A percentile compares a stretch with the other conserved stretches of the same genome.
phyloP scores from a whole-genome alignment of 176 grass and related monocot genomes.

The barley (Hordeum vulgare) region MorexV3_pseudomolecules_assembly NC_058521.1:38654172-38654671 shows the following conservation, averaged over 20 bases:
- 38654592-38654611: constrained; percentile 82
- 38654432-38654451: constrained; percentile 72
- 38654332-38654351: constrained; percentile 70
- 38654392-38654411: constrained; percentile 52
- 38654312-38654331: constrained; percentile 49
- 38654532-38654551: constrained; percentile 85
- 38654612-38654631: constrained; percentile 85
- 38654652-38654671: constrained; percentile 36
- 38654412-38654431: constrained; percentile 68
- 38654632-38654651: constrained; percentile 73
- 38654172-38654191: constrained; percentile 49
- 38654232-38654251: constrained; percentile 69
- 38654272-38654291: constrained; percentile 66
- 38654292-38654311: constrained; percentile 65
- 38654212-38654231: constrained; percentile 91
- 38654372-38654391: constrained; percentile 65
- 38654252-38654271: constrained; percentile 70
- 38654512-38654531: constrained; percentile 75
- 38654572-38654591: constrained; percentile 74
- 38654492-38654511: constrained; percentile 95
- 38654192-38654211: constrained; percentile 77
- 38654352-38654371: constrained; percentile 58
- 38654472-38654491: constrained; percentile 87
- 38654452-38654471: constrained; percentile 73
- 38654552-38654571: constrained; percentile 75